phyloP scores from a whole-genome alignment of 2,329 filamentous ascomycete species.

The Sporothrix dimorphospora region DNA sequence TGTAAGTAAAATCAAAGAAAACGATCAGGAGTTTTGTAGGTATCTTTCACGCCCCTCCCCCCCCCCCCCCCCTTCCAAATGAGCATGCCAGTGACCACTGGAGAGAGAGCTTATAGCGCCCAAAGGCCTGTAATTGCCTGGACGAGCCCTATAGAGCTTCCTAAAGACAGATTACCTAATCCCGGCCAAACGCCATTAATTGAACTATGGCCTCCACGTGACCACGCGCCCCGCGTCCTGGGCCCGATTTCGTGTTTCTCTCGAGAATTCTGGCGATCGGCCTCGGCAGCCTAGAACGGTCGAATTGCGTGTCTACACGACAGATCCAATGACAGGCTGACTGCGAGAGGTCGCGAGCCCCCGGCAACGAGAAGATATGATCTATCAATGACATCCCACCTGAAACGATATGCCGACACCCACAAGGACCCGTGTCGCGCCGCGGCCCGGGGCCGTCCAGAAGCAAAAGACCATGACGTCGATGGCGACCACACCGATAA shows the following conservation, averaged over 20 bases:
- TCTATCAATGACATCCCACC: not conserved
- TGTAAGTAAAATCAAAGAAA: too few species aligned
- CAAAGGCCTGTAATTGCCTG: not conserved
- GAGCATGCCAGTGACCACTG: too few species aligned
- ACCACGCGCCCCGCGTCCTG: conserved; percentile 18
- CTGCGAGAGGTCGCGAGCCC: not conserved
- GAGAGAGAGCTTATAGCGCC: not conserved
- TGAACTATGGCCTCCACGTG: not conserved
- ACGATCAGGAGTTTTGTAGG: too few species aligned
- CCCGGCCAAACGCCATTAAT: not conserved
- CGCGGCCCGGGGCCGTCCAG: conserved; percentile 19
- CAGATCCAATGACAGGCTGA: not conserved
- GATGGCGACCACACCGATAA: conserved; percentile 26
- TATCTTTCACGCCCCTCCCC: too few species aligned
- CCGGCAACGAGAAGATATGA: not conserved
- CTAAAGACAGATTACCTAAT: conserved; percentile 7
- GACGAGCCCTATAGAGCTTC: not conserved
- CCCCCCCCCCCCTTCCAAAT: too few species aligned
- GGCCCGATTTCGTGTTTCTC: not conserved
- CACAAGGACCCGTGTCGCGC: conserved; percentile 13
- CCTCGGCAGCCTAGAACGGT: not conserved
- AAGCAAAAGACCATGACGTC: conserved; percentile 25
- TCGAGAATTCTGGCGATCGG: conserved; percentile 6
- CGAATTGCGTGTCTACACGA: not conserved
- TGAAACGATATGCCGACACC: conserved; percentile 25